These are phyloP conservation scores for Heritiera fomes DNA, from an alignment of 345 rosid genomes.

Conservation along the genomic window DNA sequence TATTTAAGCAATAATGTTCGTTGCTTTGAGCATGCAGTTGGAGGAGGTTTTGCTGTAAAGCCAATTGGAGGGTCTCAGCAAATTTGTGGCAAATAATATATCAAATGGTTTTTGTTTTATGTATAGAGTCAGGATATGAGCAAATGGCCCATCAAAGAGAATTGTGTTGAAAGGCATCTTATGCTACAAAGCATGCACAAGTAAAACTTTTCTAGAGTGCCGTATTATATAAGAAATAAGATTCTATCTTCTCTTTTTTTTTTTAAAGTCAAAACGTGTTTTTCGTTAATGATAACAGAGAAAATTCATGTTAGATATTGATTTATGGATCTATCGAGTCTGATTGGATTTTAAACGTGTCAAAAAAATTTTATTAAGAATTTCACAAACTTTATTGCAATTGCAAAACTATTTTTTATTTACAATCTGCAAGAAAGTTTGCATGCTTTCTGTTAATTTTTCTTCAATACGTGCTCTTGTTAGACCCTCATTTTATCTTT, in stretches of 20 bases:
- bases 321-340: not conserved
- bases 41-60: conserved; percentile 1
- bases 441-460: no score
- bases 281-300: not conserved
- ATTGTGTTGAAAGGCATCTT: conserved; percentile 9
- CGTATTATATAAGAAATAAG: not conserved
- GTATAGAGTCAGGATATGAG: conserved; percentile 2
- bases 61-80: not conserved
- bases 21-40: conserved; percentile 1
- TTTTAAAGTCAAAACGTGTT: not conserved
- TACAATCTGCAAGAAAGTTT: no score
- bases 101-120: conserved; percentile 19
- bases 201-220: not conserved
- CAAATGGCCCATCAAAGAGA: conserved; percentile 4
- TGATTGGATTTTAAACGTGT: not conserved
- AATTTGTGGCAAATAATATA: not conserved
- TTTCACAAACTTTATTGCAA: no score
- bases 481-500: no score
- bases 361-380: no score
- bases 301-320: not conserved
- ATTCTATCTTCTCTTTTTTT: not conserved
- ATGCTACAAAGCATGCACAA: conserved; percentile 7
- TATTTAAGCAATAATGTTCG: conserved; percentile 18
- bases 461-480: no score
- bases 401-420: no score